Conservation (phyloP, 176 grass and related monocot genomes). For the maize (Zea mays) region DNA sequence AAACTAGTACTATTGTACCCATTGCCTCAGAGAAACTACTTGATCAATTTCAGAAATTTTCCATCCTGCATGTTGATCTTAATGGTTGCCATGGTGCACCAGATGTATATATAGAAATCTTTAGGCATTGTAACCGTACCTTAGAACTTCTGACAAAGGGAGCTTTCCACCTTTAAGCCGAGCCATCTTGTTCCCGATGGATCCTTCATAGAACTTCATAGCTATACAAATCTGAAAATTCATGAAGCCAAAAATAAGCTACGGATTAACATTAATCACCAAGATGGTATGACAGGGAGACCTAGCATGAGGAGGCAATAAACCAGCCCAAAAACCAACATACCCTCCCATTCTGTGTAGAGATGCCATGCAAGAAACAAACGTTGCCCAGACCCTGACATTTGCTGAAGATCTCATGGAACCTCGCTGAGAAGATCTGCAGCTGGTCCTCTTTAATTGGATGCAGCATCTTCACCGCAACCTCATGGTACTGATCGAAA, state of each 20-base stretch:
- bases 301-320: not conserved
- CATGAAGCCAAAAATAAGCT: conserved; percentile 29
- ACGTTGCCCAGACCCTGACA: conserved; percentile 62
- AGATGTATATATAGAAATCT: not conserved
- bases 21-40: not conserved
- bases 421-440: conserved; percentile 62
- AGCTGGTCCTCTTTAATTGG: conserved; percentile 91
- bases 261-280: not conserved
- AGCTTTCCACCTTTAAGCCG: conserved; percentile 82
- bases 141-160: conserved; percentile 81
- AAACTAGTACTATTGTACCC: not conserved
- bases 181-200: conserved; percentile 88
- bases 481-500: conserved; percentile 75
- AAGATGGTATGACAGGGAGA: not conserved
- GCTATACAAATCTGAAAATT: conserved; percentile 79
- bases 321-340: conserved; percentile 15
- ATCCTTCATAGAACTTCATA: conserved; percentile 98
- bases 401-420: conserved; percentile 83
- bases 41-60: not conserved
- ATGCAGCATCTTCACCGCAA: conserved; percentile 90
- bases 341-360: conserved; percentile 82
- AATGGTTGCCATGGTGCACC: not conserved
- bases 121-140: conserved; percentile 36
- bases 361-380: conserved; percentile 82
- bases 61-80: not conserved